Evolutionary conservation across 2,329 filamentous ascomycete genomes (phyloP), one percentile per base, ranked within the genome.

Genomic region (Colletotrichum lupini): DNA sequence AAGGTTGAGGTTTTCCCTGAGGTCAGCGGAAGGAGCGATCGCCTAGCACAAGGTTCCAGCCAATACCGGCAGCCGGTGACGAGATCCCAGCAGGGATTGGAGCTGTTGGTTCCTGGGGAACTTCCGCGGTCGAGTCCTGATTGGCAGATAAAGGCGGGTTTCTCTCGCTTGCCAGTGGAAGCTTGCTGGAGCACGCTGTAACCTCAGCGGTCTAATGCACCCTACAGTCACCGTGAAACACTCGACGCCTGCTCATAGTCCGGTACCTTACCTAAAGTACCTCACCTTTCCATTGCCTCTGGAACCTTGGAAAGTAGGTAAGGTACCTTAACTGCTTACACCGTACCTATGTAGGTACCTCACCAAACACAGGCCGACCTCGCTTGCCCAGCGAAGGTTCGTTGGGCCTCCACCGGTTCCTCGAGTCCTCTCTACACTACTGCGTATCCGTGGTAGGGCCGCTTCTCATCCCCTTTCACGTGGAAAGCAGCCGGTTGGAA

Each of bases 71-170:
- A 74, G 53, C 70, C 53, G 58, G 63, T 72, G 67, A 75, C 68
- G 64, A 72, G 64, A 74, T 75, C 37, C 46, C 22, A 42, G 63
- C 74, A 75, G 73, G 74, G 74, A 73, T 75, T 61, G 12, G 53
- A 73, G 68, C 68, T 75, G 68, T 65, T 73, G 46, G 72, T 73
- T 42, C 70, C 71, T 74, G 59, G 55, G 59, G 71, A 67, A 28
- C 26, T 66, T 24, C 64, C 49, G 74, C 74, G 64, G 52, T 74
- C 74, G 53, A 61, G 42, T 12, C 24, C 6, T 22, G 28, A 74
- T 75, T 75, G 67, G 74, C 2, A 6, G 11, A 11, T 3, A 60
- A 12, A 26, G 2, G n/a, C 1, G 68, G 42, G 28, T 9, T 28
- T n/a, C 53, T 16, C 7, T 55, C 32, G 22, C 53, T 57, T 60